Percentiles rank a stretch among this genome's conserved stretches.
Conservation (phyloP, 148 eudicot species). For the Rhododendron mucronatum region DNA sequence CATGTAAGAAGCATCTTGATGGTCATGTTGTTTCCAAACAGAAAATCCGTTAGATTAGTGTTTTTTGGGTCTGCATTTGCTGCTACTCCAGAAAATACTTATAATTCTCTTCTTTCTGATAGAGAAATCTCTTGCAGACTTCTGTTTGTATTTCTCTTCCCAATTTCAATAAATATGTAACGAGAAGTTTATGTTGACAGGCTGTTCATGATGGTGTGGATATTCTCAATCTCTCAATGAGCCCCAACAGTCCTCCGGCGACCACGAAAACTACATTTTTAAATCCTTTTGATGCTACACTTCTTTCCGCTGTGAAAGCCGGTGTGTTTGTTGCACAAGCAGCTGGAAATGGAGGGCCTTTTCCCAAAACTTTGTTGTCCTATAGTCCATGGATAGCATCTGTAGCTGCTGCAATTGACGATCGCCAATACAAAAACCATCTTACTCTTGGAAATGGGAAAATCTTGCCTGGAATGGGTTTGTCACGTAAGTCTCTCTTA, state of each 20-base stretch:
- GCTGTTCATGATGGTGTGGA: conserved; percentile 99
- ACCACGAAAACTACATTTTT: conserved; percentile 81
- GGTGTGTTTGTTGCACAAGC: conserved; percentile 98
- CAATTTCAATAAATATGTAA: background rate
- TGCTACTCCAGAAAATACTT: background rate
- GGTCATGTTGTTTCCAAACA: background rate
- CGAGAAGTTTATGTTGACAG: conserved; percentile 35
- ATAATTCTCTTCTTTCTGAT: background rate
- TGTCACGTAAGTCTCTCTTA: conserved; percentile 63
- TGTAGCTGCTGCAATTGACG: conserved; percentile 98
- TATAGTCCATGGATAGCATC: conserved; percentile 98
- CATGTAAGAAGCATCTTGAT: background rate
- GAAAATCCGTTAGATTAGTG: background rate
- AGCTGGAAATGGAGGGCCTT: conserved; percentile 98
- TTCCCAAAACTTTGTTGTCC: conserved; percentile 75
- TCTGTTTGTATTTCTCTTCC: background rate
- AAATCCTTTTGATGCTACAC: conserved; percentile 87
- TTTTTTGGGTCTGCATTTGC: background rate
- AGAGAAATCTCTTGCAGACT: background rate
- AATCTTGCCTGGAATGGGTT: conserved; percentile 66
- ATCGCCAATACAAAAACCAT: conserved; percentile 93
- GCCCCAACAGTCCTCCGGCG: conserved; percentile 95
- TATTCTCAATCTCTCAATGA: conserved; percentile 91
- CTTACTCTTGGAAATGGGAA: conserved; percentile 79
- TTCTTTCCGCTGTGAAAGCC: conserved; percentile 84